Conservation (phyloP, 768 basidiomycete species). For the Leucosporidium scottii region DNA sequence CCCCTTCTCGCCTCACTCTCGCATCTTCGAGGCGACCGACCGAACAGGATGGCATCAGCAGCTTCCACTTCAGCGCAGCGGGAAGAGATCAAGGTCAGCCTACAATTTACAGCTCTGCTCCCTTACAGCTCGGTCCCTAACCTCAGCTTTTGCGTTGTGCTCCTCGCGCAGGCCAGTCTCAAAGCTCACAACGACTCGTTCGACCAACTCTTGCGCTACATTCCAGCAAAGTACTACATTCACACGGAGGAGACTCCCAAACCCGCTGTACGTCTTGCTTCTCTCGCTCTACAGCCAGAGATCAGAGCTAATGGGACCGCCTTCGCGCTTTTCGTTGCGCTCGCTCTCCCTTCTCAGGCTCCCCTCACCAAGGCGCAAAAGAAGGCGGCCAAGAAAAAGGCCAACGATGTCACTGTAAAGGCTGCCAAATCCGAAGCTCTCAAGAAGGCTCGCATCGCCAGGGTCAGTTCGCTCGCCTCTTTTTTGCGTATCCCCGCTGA, state of each 20-base stretch:
- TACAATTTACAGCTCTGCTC: neutral
- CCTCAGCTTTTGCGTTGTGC: no score
- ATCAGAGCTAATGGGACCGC: neutral
- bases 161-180: constrained; percentile 39
- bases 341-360: neutral
- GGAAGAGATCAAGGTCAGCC: neutral
- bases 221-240: constrained; percentile 85
- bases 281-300: neutral
- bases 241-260: constrained; percentile 47
- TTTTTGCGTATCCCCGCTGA: neutral
- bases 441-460: constrained; percentile 76
- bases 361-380: constrained; percentile 63
- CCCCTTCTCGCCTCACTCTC: neutral
- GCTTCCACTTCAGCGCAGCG: neutral
- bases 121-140: no score
- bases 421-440: constrained; percentile 30
- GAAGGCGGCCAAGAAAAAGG: constrained; percentile 72
- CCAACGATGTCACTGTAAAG: constrained; percentile 58
- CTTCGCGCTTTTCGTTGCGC: neutral
- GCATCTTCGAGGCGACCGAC: neutral
- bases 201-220: constrained; percentile 70
- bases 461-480: constrained; percentile 48
- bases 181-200: constrained; percentile 81
- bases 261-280: neutral
- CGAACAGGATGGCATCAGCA: neutral